Base-by-base conservation (phyloP, 345 rosid species). In the Populus simonii region DNA sequence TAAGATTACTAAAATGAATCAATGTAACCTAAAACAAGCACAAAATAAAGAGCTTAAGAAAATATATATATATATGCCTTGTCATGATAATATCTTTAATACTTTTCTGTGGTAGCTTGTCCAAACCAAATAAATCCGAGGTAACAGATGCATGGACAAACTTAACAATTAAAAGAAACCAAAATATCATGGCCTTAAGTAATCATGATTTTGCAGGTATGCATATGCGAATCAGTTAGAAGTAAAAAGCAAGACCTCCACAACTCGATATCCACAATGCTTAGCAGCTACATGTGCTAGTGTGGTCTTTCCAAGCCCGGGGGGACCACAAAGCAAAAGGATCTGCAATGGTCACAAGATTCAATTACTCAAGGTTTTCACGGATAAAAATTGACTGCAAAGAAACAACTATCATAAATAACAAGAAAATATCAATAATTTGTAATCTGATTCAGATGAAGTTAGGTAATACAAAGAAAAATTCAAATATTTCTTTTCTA, bases 241-340 rank as follows among this genome's bases (percentile, higher is more conserved):
- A 75, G 79, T 80, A 25, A 55, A 70, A n/a, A 36, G 79, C 72
- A 83, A 76, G 79, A 96, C 99, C 99, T 96, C 99, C 80, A 96
- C 94, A 59, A 89, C 97, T 41, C 88, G 92, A 80, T 93, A 96
- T 80, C 99, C 99, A 83, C 99, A 96, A 84, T 96, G 99, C 85
- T 93, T 89, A 61, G 99, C 98, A 86, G 97, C 96, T 71, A 93
- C 89, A 83, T 93, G 98, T 57, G 98, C 99, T 82, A 96, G 96
- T 18, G 99, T 96, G 76, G 99, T 96, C 91, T 96, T 96, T 74
- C 99, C 99, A 85, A 96, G 99, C 75, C 99, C 99, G 29, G 98
- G 99, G 73, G 99, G 91, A 70, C 99, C 98, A 82, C 99, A 93
- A 67, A 93, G 98, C 80, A 93, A 78, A 77, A 96, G 99, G 79